A percentile compares a stretch with the other conserved stretches of the same genome.
Evolutionary conservation across 495 filamentous ascomycete species (phyloP).

Genomic region (Cercophora samala): DNA sequence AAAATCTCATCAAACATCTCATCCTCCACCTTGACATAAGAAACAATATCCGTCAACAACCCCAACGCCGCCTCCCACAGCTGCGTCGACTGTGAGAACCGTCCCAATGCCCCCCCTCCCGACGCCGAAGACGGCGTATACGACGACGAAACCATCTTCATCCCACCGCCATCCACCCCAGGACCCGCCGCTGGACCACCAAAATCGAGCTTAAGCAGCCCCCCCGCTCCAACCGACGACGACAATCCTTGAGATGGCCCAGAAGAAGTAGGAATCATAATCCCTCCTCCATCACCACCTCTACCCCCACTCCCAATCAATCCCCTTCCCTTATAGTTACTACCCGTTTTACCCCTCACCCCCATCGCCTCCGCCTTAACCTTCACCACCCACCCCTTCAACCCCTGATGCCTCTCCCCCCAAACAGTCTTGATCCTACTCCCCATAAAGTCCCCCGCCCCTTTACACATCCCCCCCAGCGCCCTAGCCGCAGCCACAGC

Average conservation of each 20-base stretch:
- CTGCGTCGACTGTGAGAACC: slow-evolving; percentile 52
- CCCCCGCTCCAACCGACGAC: background rate
- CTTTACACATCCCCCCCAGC: slow-evolving; percentile 57
- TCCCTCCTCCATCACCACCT: slow-evolving; percentile 13
- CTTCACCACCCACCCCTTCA: slow-evolving; percentile 39
- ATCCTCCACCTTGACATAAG: slow-evolving; percentile 56
- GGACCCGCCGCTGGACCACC: slow-evolving; percentile 14
- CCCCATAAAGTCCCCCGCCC: slow-evolving; percentile 78
- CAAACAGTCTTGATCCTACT: slow-evolving; percentile 69
- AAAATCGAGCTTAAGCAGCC: background rate
- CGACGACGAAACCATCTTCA: slow-evolving; percentile 24
- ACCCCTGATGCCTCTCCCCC: slow-evolving; percentile 41
- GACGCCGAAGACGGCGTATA: background rate
- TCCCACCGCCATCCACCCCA: slow-evolving; percentile 12
- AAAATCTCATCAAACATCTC: slow-evolving; percentile 67
- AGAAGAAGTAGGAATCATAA: slow-evolving; percentile 24
- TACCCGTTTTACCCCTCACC: slow-evolving; percentile 25
- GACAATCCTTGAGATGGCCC: background rate
- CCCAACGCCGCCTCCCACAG: slow-evolving; percentile 57
- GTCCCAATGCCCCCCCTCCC: slow-evolving; percentile 37
- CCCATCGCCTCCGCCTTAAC: slow-evolving; percentile 32
- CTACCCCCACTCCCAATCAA: slow-evolving; percentile 9
- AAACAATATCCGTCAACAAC: slow-evolving; percentile 52
- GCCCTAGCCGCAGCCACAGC: slow-evolving; percentile 63
- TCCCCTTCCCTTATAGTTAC: slow-evolving; percentile 33